Evolutionary conservation across 2,329 filamentous ascomycete genomes (phyloP).

Genomic region (Arthroderma sp.): DNA sequence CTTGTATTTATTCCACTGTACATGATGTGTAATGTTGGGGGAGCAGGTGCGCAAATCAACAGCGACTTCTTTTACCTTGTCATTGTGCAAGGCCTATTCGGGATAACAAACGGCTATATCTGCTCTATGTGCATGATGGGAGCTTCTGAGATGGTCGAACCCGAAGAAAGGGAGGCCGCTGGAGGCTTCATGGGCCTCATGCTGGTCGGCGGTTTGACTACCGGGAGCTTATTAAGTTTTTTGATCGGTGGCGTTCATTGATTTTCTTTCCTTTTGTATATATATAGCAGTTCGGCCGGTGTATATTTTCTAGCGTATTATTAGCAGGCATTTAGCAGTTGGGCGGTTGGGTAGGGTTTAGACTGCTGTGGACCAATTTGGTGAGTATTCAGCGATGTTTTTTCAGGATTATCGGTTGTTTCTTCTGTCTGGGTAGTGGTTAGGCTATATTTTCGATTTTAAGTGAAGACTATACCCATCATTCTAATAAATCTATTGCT

Average conservation of each 20-base stretch:
- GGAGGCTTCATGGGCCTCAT: slow-evolving; percentile 90
- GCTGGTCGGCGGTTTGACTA: slow-evolving; percentile 69
- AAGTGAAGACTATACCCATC: too few relatives aligned
- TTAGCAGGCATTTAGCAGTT: too few relatives aligned
- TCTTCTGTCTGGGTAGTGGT: too few relatives aligned
- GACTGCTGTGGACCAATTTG: too few relatives aligned
- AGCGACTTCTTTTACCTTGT: slow-evolving; percentile 84
- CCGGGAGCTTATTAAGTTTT: slow-evolving; percentile 85
- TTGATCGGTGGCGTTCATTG: slow-evolving; percentile 32
- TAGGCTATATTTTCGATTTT: too few relatives aligned
- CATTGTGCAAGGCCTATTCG: slow-evolving; percentile 71
- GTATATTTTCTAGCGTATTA: too few relatives aligned
- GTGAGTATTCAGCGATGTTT: too few relatives aligned
- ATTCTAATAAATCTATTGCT: too few relatives aligned
- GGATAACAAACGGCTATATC: slow-evolving; percentile 74
- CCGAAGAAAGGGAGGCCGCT: slow-evolving; percentile 71
- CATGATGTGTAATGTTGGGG: slow-evolving; percentile 74
- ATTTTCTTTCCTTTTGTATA: too few relatives aligned
- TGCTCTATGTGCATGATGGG: slow-evolving; percentile 87
- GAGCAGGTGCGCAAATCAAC: slow-evolving; percentile 55
- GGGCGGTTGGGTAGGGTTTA: too few relatives aligned
- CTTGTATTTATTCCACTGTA: slow-evolving; percentile 70
- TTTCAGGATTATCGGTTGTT: too few relatives aligned
- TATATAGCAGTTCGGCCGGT: too few relatives aligned
- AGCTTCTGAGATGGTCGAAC: slow-evolving; percentile 65